These are phyloP conservation scores for Furcasterigmium sp. DNA, from an alignment of 2,329 filamentous ascomycete species.

Conservation along the genomic window DNA sequence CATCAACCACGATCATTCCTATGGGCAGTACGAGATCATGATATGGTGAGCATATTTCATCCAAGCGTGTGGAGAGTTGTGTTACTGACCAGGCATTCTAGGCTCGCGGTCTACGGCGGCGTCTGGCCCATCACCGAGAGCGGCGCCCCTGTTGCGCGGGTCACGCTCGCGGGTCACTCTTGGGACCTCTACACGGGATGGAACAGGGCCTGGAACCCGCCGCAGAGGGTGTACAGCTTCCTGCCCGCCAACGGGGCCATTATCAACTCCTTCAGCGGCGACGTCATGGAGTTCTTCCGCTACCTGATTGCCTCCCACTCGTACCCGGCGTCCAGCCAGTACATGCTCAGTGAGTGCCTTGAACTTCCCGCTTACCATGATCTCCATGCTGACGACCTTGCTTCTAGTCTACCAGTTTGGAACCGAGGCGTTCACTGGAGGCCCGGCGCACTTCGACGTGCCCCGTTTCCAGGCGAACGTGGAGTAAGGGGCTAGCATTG, in stretches of 20 bases:
- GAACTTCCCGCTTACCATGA: neutral
- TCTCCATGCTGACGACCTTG: neutral
- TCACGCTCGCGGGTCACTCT: slow-evolving; percentile 39
- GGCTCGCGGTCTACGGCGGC: slow-evolving; percentile 50
- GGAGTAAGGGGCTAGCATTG: no score
- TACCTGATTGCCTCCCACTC: slow-evolving; percentile 40
- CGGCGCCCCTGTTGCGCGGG: slow-evolving; percentile 43
- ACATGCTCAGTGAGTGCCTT: slow-evolving; percentile 13
- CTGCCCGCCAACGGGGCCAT: slow-evolving; percentile 18
- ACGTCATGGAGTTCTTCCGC: slow-evolving; percentile 46
- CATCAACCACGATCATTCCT: slow-evolving; percentile 27
- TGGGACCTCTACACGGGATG: slow-evolving; percentile 51
- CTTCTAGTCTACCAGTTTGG: slow-evolving; percentile 13
- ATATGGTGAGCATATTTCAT: slow-evolving; percentile 46
- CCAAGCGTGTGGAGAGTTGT: no score
- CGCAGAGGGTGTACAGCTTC: slow-evolving; percentile 50
- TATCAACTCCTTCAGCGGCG: slow-evolving; percentile 42
- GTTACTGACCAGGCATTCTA: slow-evolving; percentile 16
- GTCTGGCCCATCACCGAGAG: slow-evolving; percentile 36
- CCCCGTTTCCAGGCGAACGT: slow-evolving; percentile 10
- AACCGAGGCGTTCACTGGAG: slow-evolving; percentile 14
- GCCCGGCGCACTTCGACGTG: slow-evolving; percentile 8
- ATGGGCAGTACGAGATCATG: slow-evolving; percentile 57
- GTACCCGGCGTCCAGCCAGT: slow-evolving; percentile 21
- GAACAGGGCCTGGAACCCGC: slow-evolving; percentile 45